Evolutionary conservation across 441 rosid genomes (phyloP).

Genomic region (Kokia cookei): DNA sequence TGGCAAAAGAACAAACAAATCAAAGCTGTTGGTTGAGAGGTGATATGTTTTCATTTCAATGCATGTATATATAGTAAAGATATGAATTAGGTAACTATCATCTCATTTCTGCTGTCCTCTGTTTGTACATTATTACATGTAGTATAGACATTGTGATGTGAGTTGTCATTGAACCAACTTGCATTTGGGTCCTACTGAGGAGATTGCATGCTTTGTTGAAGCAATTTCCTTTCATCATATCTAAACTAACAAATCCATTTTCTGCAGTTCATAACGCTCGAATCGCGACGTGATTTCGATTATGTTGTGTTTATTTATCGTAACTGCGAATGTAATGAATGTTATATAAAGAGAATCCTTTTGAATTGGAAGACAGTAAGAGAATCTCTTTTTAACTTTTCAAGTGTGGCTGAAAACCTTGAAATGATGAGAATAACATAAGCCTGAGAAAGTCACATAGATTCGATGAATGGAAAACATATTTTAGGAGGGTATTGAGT

Average conservation of each 20-base stretch:
- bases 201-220: slow-evolving; percentile 12
- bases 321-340: too few species aligned
- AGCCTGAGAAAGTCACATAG: slow-evolving; percentile 6
- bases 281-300: too few species aligned
- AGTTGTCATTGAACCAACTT: slow-evolving; percentile 22
- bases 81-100: background rate
- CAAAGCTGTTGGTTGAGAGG: background rate
- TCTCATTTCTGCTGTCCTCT: background rate
- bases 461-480: slow-evolving; percentile 13
- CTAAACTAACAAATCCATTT: background rate
- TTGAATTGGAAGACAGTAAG: background rate
- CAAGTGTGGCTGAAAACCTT: background rate
- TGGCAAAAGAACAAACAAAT: background rate
- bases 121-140: slow-evolving; percentile 12
- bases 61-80: background rate
- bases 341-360: background rate
- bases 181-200: background rate
- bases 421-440: background rate
- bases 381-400: background rate
- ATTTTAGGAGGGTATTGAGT: slow-evolving; percentile 13
- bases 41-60: background rate
- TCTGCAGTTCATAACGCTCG: too few species aligned
- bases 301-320: too few species aligned
- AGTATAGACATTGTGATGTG: slow-evolving; percentile 8
- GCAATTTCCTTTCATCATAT: background rate